phyloP scores from a whole-genome alignment of 441 rosid species.

The Adansonia madagascariensis region DNA sequence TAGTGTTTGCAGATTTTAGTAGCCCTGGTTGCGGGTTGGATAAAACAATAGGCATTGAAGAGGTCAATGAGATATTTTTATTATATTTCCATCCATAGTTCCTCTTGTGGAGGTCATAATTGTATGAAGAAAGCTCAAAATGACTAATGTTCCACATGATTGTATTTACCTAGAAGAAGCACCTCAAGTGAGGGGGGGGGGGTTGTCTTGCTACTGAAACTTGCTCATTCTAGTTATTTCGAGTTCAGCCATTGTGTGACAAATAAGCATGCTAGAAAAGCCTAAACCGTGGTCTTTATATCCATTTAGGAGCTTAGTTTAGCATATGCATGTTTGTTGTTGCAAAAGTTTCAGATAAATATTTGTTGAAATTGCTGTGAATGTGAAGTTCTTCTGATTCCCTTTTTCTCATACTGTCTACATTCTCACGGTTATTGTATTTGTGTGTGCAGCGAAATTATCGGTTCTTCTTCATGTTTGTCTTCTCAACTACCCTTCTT shows the following conservation, averaged over 20 bases:
- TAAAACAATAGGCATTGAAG: background rate
- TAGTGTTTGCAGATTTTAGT: background rate
- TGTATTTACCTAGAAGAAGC: background rate
- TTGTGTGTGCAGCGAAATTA: constrained; percentile 58
- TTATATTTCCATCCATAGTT: background rate
- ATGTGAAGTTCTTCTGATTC: background rate
- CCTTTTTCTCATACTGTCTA: background rate
- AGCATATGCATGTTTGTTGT: background rate
- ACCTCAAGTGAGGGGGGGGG: background rate
- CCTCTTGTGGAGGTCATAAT: background rate
- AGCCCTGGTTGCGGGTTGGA: background rate
- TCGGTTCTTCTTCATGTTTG: constrained; percentile 70
- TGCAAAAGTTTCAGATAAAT: constrained; percentile 5
- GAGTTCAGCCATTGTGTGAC: no score
- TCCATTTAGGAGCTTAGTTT: background rate
- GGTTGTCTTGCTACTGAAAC: background rate
- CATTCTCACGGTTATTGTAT: background rate
- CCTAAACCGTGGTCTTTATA: background rate
- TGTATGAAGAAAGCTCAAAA: background rate
- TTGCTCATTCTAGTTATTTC: background rate
- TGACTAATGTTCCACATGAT: background rate
- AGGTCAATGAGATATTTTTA: background rate
- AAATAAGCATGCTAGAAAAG: background rate
- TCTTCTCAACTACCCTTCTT: constrained; percentile 62
- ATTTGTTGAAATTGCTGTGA: constrained; percentile 1